A percentile compares a stretch with the other conserved stretches of the same genome.
These are phyloP conservation scores for Candida multigemmis DNA, from an alignment of 805 yeast species.

Conservation along the genomic window DNA sequence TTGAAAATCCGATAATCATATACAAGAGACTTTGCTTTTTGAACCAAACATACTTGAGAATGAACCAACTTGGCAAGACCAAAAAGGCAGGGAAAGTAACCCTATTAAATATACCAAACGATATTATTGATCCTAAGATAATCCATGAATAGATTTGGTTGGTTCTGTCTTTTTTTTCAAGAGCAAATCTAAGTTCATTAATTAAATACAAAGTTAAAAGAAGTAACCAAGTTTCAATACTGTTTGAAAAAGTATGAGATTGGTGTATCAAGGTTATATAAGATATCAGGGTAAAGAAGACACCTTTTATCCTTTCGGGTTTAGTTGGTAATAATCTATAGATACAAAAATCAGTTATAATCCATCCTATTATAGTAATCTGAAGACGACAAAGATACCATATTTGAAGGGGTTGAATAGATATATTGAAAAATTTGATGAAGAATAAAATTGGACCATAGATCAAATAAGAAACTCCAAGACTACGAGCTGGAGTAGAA, in stretches of 20 bases:
- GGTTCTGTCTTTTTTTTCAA: constrained; percentile 6
- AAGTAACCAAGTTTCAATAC: constrained; percentile 60
- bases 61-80: constrained; percentile 46
- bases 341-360: constrained; percentile 31
- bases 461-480: constrained; percentile 53
- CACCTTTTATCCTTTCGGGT: constrained; percentile 39
- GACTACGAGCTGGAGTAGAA: constrained; percentile 58
- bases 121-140: constrained; percentile 39
- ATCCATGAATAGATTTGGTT: constrained; percentile 3
- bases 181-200: constrained; percentile 24
- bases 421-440: constrained; percentile 20
- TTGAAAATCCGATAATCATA: constrained; percentile 21
- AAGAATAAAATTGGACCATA: constrained; percentile 57
- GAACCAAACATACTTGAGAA: constrained; percentile 32
- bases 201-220: constrained; percentile 43
- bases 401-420: constrained; percentile 36
- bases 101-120: constrained; percentile 76
- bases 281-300: constrained; percentile 42
- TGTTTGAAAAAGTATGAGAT: constrained; percentile 83
- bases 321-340: constrained; percentile 40
- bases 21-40: constrained; percentile 23
- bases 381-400: constrained; percentile 49
- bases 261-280: constrained; percentile 76
- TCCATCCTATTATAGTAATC: constrained; percentile 29
- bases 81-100: constrained; percentile 76